Base-by-base conservation (phyloP, 2,329 filamentous ascomycete species). In the Rhinocladiella mackenziei region DNA sequence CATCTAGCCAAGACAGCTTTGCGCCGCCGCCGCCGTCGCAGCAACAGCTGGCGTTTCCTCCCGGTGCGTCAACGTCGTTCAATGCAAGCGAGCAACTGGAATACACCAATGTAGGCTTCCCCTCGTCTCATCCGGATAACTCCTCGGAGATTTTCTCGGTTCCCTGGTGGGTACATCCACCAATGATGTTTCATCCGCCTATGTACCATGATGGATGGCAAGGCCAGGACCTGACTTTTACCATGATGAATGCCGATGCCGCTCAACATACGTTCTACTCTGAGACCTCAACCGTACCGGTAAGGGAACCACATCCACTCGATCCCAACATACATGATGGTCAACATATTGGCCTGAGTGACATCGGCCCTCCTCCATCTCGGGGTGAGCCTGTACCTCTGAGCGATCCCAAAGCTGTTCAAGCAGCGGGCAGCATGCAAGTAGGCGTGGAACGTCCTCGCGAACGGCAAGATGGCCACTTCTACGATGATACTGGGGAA, bases 121-220 rank as follows among this genome's bases (percentile, higher is more conserved):
- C 25, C 7, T 18, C 35, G n/a, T 17, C 23, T n/a, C 42, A 32
- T 11, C 26, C 36, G 5, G 31, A 43, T 28, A 29, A 20, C 15
- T 13, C 26, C 15, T 14, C 22, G 8, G 31, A 49, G 10, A 38
- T 36, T 18, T 29, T 39, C 14, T 28, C 47, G 2, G 31, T 17
- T 28, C 33, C 31, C 11, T 37, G 35, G 18, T 50, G 48, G 48
- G 23, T 43, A 9, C 45, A 45, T 26, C 45, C 49, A 5, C 49
- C 49, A 1, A 39, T 43, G 34, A 13, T 37, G 34, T 35, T 46
- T 18, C 30, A 43, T 43, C 43, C 43, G 19, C 48, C 48, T 5
- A 31, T 51, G 28, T 51, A 51, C 14, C 32, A 51, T 17, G 38
- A 33, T 22, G 39, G 38, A 18, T 43, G 38, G 47, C 41, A 50